A percentile compares a stretch with the other conserved stretches of the same genome.
phyloP scores from a whole-genome alignment of 192 early-diverging fungal genomes.

The Coemansia aciculifera region DNA sequence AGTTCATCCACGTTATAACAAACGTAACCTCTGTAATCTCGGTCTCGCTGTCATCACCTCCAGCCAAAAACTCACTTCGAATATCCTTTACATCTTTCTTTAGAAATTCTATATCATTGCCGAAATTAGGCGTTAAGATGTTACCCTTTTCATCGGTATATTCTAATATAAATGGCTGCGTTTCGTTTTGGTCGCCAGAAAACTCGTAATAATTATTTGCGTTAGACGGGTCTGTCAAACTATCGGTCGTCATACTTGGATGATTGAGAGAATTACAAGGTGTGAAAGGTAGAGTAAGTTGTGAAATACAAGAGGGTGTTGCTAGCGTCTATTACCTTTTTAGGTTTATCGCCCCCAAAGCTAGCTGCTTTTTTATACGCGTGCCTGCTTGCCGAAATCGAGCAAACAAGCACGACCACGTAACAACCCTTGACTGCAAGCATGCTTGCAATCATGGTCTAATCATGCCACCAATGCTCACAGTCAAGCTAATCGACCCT shows the following conservation, averaged over 20 bases:
- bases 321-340: not conserved
- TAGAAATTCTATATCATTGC: not conserved
- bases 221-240: not conserved
- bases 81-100: not conserved
- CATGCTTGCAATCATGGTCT: not conserved
- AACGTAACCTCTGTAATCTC: not conserved
- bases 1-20: not conserved
- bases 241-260: not conserved
- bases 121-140: not conserved
- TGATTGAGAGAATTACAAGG: not conserved
- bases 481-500: not conserved
- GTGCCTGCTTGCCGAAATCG: not conserved
- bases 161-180: not conserved
- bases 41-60: not conserved
- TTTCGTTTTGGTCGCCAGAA: not conserved
- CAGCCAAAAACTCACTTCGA: not conserved
- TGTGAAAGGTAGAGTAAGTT: not conserved
- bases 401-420: not conserved
- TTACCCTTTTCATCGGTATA: not conserved
- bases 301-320: not conserved
- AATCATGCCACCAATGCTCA: not conserved
- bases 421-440: not conserved
- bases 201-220: not conserved
- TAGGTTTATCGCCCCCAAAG: not conserved
- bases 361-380: not conserved